phyloP scores from a whole-genome alignment of 1,284 basidiomycete genomes.

The Ustilago sp. region DNA sequence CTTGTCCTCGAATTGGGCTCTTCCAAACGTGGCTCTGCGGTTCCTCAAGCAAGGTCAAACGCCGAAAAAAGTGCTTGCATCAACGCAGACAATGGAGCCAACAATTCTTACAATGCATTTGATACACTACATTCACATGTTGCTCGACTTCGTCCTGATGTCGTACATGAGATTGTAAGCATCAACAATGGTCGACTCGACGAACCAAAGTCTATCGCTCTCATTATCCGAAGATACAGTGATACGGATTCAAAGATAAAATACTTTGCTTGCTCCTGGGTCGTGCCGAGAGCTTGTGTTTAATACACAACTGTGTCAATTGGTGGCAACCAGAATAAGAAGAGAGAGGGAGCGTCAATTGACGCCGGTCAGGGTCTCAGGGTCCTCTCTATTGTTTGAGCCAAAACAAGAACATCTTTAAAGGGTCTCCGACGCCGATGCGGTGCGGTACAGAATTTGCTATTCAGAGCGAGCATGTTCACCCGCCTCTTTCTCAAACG shows the following conservation, averaged over 20 bases:
- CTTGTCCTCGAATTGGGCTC: not conserved
- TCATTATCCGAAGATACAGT: too few species aligned
- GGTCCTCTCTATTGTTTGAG: not conserved
- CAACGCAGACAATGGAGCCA: not conserved
- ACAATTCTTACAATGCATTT: not conserved
- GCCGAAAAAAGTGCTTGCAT: conserved; percentile 4
- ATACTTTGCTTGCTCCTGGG: not conserved
- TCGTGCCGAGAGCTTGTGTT: not conserved
- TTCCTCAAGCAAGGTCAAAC: not conserved
- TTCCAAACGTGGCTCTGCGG: conserved; percentile 1
- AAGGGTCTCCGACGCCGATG: not conserved
- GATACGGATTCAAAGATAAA: too few species aligned
- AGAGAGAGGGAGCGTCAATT: not conserved
- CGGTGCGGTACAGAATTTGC: not conserved
- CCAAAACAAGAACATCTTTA: not conserved
- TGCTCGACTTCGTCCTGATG: not conserved
- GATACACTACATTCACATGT: not conserved
- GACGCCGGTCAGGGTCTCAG: not conserved
- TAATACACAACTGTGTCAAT: not conserved
- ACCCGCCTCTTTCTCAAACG: not conserved
- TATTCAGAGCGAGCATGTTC: not conserved
- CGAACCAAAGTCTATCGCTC: too few species aligned
- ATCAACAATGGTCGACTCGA: not conserved
- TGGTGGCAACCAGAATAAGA: not conserved
- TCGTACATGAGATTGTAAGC: not conserved